Conservation (phyloP, 495 filamentous ascomycete genomes). For the Penicillium ochrochloron region DNA sequence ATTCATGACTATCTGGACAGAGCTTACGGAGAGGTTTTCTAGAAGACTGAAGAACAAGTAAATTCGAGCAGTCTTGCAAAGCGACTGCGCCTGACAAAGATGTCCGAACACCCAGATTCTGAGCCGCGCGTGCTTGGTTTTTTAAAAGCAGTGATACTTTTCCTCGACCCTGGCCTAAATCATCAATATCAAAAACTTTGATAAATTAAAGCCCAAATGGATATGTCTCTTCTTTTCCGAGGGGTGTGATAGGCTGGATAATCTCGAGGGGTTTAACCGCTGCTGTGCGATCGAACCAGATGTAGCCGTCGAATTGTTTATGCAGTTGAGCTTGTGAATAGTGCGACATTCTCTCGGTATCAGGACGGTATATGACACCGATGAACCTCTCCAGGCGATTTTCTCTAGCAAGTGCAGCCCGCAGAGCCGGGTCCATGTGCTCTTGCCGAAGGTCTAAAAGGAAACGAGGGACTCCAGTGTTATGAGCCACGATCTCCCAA, state of each 20-base stretch:
- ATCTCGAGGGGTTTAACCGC: slow-evolving; percentile 57
- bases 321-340: slow-evolving; percentile 59
- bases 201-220: slow-evolving; percentile 56
- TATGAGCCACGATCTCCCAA: slow-evolving; percentile 52
- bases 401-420: slow-evolving; percentile 44
- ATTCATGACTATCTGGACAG: too few species aligned
- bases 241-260: slow-evolving; percentile 52
- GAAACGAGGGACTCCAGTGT: slow-evolving; percentile 52
- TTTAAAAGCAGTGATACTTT: neutral
- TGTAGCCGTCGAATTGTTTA: slow-evolving; percentile 59
- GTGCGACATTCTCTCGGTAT: slow-evolving; percentile 58
- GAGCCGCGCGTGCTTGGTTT: neutral
- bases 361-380: slow-evolving; percentile 63
- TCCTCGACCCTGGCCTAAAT: neutral
- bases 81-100: neutral
- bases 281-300: slow-evolving; percentile 61
- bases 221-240: slow-evolving; percentile 58
- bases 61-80: too few species aligned
- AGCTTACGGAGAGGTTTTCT: too few species aligned
- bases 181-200: neutral
- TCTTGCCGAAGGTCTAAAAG: slow-evolving; percentile 53
- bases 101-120: neutral
- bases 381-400: slow-evolving; percentile 58
- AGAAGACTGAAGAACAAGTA: too few species aligned
- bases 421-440: slow-evolving; percentile 40